Base-by-base conservation (phyloP, 192 early-diverging fungal species). In the Polychytrium aggregatum region DNA sequence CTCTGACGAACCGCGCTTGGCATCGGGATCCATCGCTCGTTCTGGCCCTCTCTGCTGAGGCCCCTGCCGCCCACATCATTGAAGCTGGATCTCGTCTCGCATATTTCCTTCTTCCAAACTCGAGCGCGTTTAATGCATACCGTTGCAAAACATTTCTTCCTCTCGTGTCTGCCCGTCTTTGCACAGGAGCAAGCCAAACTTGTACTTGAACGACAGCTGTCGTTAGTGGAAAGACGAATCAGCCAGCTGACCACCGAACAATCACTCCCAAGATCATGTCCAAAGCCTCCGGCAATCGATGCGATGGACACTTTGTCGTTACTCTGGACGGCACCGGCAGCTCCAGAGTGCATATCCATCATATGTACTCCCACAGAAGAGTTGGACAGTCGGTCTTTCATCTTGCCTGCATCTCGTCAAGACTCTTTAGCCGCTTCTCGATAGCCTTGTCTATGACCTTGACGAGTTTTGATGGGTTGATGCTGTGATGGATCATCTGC, bases 101-200 rank as follows among this genome's bases (percentile, higher is more conserved):
- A 31, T 41, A 55, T 14, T 4, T 36, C 29, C 10, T 17, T 8
- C 30, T 41, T 0, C 47, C 47, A 31, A 16, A 33, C 1, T 36
- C 47, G 50, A 28, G 16, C 20, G 20, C 22, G 25, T 48, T 45
- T 42, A 48, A 24, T 13, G 11, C 34, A 13, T 59, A 63, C 69
- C 69, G 47, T 72, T 72, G 34, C 53, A 33, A 34, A 72, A 73
- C 14, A 60, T 48, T 33, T 72, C 60, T 13, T 72, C 61, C 29
- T 72, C 70, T 4, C 61, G 50, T 7, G 27, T 65, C 38, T 72
- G 70, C 11, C 57, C 65, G 0, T 27, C 45, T 33, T 52, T 62
- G 29, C 44, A 46, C 41, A 54, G 46, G 0, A 68, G 18, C 16
- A 62, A 46, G 3, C 66, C 66, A 43, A 68, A 57, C 35, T 68